phyloP scores from a whole-genome alignment of 2,329 filamentous ascomycete species.

The Penicillium sp. region DNA sequence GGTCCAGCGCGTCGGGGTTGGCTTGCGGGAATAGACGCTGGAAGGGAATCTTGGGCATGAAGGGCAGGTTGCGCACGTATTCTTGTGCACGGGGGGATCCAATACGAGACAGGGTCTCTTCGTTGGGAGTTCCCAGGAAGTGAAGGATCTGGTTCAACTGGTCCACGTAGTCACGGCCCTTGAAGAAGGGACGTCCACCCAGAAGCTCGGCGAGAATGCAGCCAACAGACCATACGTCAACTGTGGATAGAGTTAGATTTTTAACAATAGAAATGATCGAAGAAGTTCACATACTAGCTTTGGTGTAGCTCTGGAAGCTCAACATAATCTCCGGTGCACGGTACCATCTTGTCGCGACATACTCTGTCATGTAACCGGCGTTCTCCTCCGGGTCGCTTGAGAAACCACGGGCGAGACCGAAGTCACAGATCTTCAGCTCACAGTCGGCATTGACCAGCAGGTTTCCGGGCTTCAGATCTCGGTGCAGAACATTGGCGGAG shows the following conservation, averaged over 20 bases:
- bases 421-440: conserved; percentile 99
- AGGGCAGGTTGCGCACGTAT: conserved; percentile 94
- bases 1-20: conserved; percentile 91
- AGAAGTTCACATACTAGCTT: conserved; percentile 77
- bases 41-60: conserved; percentile 92
- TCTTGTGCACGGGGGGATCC: conserved; percentile 94
- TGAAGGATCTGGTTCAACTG: conserved; percentile 99
- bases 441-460: conserved; percentile 97
- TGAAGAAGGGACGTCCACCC: conserved; percentile 96
- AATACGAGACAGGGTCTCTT: conserved; percentile 89
- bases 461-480: conserved; percentile 96
- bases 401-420: conserved; percentile 93
- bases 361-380: conserved; percentile 99
- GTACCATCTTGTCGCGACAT: conserved; percentile 98
- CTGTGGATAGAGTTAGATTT: conserved; percentile 46
- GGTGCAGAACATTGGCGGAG: conserved; percentile 94
- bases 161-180: conserved; percentile 97
- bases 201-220: conserved; percentile 96
- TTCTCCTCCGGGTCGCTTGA: conserved; percentile 97
- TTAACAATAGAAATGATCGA: background rate
- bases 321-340: conserved; percentile 98
- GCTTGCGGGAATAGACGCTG: conserved; percentile 84
- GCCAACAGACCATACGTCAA: conserved; percentile 98
- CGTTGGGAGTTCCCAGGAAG: conserved; percentile 93
- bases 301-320: conserved; percentile 99